Percentiles rank a stretch among this genome's conserved stretches.
phyloP scores from a whole-genome alignment of 352 stramenopile species.

The Phytopythium litorale region DNA sequence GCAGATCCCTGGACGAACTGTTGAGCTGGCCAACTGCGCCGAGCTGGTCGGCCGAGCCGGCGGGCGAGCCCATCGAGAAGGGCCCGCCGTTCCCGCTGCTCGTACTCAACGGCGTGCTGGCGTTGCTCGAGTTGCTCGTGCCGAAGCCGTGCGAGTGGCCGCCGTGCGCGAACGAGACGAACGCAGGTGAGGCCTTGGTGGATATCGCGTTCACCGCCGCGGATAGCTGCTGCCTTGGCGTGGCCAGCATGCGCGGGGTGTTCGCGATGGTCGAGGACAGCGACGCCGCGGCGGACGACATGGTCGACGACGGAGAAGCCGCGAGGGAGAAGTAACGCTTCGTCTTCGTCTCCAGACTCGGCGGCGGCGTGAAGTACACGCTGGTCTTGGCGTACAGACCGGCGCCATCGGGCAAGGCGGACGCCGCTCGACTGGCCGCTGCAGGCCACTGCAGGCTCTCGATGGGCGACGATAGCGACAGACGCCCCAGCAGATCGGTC shows the following conservation, averaged over 20 bases:
- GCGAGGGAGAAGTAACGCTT: conserved; percentile 62
- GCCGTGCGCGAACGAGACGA: conserved; percentile 47
- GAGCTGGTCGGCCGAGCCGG: conserved; percentile 1
- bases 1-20: conserved; percentile 5
- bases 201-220: conserved; percentile 75
- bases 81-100: background rate
- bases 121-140: conserved; percentile 1
- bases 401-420: conserved; percentile 9
- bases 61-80: conserved; percentile 1
- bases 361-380: conserved; percentile 58
- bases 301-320: conserved; percentile 52
- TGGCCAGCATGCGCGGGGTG: conserved; percentile 63
- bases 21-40: background rate
- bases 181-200: conserved; percentile 66
- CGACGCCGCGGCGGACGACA: conserved; percentile 70
- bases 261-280: conserved; percentile 71
- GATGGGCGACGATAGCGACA: conserved; percentile 4
- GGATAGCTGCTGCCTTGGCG: conserved; percentile 70
- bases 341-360: conserved; percentile 58
- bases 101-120: conserved; percentile 4
- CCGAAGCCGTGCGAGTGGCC: conserved; percentile 6
- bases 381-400: conserved; percentile 49
- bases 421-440: conserved; percentile 2
- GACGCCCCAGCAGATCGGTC: conserved; percentile 1
- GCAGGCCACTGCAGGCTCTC: conserved; percentile 36